These are phyloP conservation scores for Phanerochaete sordida DNA, from an alignment of 768 basidiomycete species.

Conservation along the genomic window DNA sequence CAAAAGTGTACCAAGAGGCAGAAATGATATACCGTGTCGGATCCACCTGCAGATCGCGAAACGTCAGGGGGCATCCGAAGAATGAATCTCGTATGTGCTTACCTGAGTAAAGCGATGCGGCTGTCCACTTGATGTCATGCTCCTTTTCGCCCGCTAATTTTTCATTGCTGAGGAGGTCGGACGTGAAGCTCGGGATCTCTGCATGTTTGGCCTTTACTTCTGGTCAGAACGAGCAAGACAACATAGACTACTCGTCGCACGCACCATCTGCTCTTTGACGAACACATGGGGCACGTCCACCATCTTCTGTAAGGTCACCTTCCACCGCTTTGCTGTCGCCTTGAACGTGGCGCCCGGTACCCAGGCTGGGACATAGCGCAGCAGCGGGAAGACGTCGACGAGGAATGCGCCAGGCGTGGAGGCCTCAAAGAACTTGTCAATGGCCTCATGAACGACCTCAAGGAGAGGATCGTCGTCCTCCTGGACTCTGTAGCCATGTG, in stretches of 20 bases:
- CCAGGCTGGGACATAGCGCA: conserved; percentile 20
- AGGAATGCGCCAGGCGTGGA: conserved; percentile 22
- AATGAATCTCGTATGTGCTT: not conserved
- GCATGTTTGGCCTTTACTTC: conserved; percentile 55
- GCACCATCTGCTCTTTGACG: conserved; percentile 31
- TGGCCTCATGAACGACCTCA: conserved; percentile 22
- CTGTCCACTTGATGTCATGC: conserved; percentile 61
- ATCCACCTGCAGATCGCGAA: conserved; percentile 26
- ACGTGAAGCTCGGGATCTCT: conserved; percentile 48
- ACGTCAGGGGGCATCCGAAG: not conserved
- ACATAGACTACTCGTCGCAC: not conserved
- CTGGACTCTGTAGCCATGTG: conserved; percentile 11
- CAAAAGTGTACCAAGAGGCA: too few species aligned
- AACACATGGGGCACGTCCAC: conserved; percentile 29
- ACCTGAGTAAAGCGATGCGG: conserved; percentile 22
- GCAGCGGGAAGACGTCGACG: conserved; percentile 17
- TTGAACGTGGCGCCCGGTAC: conserved; percentile 24
- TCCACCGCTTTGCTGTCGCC: not conserved
- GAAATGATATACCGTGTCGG: conserved; percentile 32
- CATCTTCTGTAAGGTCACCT: not conserved
- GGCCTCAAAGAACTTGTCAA: conserved; percentile 13
- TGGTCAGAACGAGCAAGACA: conserved; percentile 28
- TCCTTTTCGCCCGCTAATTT: conserved; percentile 52
- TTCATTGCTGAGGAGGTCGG: conserved; percentile 48
- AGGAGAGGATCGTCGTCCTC: conserved; percentile 32